Conservation (phyloP, 1,139 yeast species). For the Scheffersomyces insectosa region DNA sequence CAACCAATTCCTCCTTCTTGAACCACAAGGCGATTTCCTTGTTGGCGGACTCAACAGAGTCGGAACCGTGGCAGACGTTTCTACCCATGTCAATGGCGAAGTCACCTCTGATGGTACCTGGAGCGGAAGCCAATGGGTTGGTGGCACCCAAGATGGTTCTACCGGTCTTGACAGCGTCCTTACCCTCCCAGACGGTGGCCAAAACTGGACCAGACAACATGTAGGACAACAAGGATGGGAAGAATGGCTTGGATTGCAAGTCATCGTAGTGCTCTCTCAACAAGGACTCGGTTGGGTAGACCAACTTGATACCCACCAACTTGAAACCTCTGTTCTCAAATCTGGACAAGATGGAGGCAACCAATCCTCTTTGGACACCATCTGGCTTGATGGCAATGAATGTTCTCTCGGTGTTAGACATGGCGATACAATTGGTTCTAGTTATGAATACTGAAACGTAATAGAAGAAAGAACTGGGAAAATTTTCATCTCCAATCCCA, state of each 20-base stretch:
- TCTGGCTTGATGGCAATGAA: slow-evolving; percentile 99
- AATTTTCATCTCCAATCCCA: no score
- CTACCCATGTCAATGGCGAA: slow-evolving; percentile 96
- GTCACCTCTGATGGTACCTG: slow-evolving; percentile 99
- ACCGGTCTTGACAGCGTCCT: slow-evolving; percentile 98
- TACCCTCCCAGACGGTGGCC: slow-evolving; percentile 99
- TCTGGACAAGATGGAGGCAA: slow-evolving; percentile 86
- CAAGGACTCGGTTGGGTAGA: slow-evolving; percentile 81
- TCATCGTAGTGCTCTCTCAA: slow-evolving; percentile 95
- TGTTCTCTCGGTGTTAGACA: slow-evolving; percentile 81
- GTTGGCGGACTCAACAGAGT: slow-evolving; percentile 96
- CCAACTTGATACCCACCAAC: slow-evolving; percentile 93
- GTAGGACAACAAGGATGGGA: slow-evolving; percentile 93
- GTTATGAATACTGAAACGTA: no score
- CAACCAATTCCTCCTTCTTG: slow-evolving; percentile 94
- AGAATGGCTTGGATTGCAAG: slow-evolving; percentile 94
- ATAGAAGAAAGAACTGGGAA: no score
- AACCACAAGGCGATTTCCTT: slow-evolving; percentile 98
- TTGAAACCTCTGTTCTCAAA: slow-evolving; percentile 98
- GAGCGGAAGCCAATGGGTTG: slow-evolving; percentile 95
- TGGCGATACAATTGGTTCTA: slow-evolving; percentile 9
- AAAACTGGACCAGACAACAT: slow-evolving; percentile 98
- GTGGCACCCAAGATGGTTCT: slow-evolving; percentile 98
- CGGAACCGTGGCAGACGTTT: slow-evolving; percentile 99
- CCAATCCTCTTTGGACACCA: slow-evolving; percentile 99